A percentile compares a stretch with the other conserved stretches of the same genome.
phyloP scores from a whole-genome alignment of 495 filamentous ascomycete species.

The Daldinia loculata region DNA sequence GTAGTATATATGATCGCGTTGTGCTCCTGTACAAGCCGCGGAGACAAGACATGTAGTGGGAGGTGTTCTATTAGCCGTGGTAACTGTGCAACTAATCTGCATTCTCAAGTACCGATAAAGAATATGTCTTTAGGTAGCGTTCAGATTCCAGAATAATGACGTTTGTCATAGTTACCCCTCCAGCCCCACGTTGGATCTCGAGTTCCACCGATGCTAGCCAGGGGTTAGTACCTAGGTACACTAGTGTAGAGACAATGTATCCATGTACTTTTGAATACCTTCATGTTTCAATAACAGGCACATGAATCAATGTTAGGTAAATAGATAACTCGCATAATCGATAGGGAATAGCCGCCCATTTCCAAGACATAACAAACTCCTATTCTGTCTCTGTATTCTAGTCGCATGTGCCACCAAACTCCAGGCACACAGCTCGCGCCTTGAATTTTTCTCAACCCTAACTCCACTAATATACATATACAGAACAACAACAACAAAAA shows the following conservation, averaged over 20 bases:
- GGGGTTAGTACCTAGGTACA: not conserved
- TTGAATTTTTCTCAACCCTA: constrained; percentile 13
- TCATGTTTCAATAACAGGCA: not conserved
- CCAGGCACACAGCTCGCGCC: constrained; percentile 15
- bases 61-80: not conserved
- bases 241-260: not conserved
- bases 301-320: not conserved
- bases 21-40: constrained; percentile 24
- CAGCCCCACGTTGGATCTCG: not conserved
- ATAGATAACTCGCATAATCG: not conserved
- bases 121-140: not conserved
- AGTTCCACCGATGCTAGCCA: not conserved
- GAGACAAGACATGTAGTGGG: constrained; percentile 9
- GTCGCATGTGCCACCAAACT: constrained; percentile 3
- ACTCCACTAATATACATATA: constrained; percentile 26
- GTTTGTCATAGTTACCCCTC: constrained; percentile 34
- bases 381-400: constrained; percentile 6
- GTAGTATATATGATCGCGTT: constrained; percentile 9
- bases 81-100: not conserved
- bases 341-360: not conserved
- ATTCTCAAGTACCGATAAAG: not conserved
- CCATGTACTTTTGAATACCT: constrained; percentile 5
- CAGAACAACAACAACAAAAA: constrained; percentile 21
- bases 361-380: not conserved
- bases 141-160: constrained; percentile 32